Conservation (phyloP, 805 yeast species). For the Starmerella etchellsii region DNA sequence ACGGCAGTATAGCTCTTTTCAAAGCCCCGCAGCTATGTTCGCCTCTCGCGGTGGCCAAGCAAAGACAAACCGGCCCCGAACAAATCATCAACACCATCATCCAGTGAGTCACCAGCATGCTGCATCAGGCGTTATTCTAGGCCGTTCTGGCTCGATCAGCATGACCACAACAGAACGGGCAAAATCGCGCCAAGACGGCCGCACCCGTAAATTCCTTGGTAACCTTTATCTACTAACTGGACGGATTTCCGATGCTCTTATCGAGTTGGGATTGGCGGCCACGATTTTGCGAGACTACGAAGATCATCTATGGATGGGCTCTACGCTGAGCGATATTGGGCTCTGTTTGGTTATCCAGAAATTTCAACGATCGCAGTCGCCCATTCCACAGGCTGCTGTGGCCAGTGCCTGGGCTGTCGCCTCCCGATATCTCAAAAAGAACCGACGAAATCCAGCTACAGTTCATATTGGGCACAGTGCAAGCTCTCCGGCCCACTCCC, state of each 20-base stretch:
- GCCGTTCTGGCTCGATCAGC: conserved; percentile 26
- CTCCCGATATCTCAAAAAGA: neutral
- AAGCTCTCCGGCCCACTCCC: neutral
- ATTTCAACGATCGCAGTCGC: conserved; percentile 37
- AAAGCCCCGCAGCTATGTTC: conserved; percentile 43
- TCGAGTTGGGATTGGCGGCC: conserved; percentile 63
- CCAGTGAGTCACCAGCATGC: conserved; percentile 1
- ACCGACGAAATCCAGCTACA: neutral
- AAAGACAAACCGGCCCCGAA: neutral
- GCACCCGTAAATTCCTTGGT: conserved; percentile 65
- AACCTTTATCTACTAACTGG: conserved; percentile 74
- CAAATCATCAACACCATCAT: neutral
- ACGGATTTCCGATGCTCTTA: conserved; percentile 53
- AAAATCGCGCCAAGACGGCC: conserved; percentile 45
- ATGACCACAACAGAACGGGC: conserved; percentile 28
- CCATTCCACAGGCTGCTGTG: conserved; percentile 25
- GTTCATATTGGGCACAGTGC: neutral
- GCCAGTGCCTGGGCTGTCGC: conserved; percentile 16
- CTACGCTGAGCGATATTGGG: conserved; percentile 72
- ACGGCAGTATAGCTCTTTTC: conserved; percentile 61
- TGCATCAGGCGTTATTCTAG: conserved; percentile 12
- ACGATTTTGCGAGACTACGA: conserved; percentile 43
- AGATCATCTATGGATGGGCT: conserved; percentile 80
- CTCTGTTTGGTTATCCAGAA: conserved; percentile 51
- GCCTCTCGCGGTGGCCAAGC: neutral